Evolutionary conservation across 306 rosid species (phyloP).

Genomic region (Styphnolobium japonicum): DNA sequence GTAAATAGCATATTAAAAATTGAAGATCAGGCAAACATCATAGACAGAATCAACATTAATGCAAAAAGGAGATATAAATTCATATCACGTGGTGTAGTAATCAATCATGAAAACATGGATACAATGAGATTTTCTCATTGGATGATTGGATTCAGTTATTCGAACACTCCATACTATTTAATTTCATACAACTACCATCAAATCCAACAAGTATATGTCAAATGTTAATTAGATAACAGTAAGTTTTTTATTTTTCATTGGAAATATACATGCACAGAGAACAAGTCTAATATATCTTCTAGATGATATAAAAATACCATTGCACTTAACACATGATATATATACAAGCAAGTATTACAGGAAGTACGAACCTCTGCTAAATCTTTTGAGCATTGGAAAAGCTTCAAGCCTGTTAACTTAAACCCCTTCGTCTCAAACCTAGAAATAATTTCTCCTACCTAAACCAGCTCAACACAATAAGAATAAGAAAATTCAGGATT

Average conservation of each 20-base stretch:
- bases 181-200: conserved; percentile 24
- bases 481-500: conserved; percentile 16
- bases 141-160: conserved; percentile 1
- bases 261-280: background rate
- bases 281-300: background rate
- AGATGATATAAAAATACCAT: background rate
- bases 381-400: conserved; percentile 80
- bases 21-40: conserved; percentile 11
- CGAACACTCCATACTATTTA: conserved; percentile 6
- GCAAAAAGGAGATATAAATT: background rate
- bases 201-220: background rate
- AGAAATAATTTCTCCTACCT: conserved; percentile 96
- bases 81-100: background rate
- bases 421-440: conserved; percentile 97
- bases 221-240: background rate
- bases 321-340: background rate
- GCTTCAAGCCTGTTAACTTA: conserved; percentile 89
- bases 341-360: conserved; percentile 14
- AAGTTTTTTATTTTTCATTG: background rate
- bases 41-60: background rate
- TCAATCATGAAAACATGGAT: conserved; percentile 10
- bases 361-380: conserved; percentile 83
- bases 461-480: conserved; percentile 26
- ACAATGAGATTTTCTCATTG: background rate
- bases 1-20: background rate